Conservation (phyloP, 331 rosid species). For the Stylosanthes scabra region DNA sequence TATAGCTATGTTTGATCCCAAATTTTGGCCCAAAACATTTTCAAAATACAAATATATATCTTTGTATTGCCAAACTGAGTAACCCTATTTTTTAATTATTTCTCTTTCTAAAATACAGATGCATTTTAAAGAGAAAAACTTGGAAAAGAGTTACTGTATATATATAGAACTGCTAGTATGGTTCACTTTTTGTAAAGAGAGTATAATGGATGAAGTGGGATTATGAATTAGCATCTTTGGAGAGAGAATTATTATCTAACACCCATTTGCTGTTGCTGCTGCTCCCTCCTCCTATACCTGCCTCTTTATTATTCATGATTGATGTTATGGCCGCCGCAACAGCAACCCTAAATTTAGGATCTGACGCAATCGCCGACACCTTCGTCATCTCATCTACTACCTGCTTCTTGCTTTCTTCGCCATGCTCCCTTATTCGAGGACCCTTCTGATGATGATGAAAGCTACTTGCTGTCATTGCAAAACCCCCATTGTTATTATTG, state of each 20-base stretch:
- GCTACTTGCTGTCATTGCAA: constrained; percentile 12
- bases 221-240: constrained; percentile 48
- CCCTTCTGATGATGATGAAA: constrained; percentile 29
- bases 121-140: too few relatives aligned
- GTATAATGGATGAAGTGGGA: constrained; percentile 33
- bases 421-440: constrained; percentile 25
- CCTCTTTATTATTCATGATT: constrained; percentile 67
- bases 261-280: constrained; percentile 42
- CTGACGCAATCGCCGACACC: constrained; percentile 73
- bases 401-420: constrained; percentile 42
- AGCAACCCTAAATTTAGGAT: constrained; percentile 83
- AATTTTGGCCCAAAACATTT: too few relatives aligned
- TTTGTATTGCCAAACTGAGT: not conserved
- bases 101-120: too few relatives aligned
- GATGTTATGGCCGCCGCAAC: constrained; percentile 85
- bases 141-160: not conserved
- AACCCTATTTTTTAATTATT: not conserved
- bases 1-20: too few relatives aligned
- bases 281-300: constrained; percentile 37
- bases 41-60: too few relatives aligned
- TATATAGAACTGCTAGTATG: too few relatives aligned
- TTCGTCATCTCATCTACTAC: constrained; percentile 55
- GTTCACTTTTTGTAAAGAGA: too few relatives aligned
- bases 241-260: constrained; percentile 39
- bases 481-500: constrained; percentile 26